A percentile compares a stretch with the other conserved stretches of the same genome.
phyloP scores from a whole-genome alignment of 108 stramenopile species.

The Skeletonema costatum region DNA sequence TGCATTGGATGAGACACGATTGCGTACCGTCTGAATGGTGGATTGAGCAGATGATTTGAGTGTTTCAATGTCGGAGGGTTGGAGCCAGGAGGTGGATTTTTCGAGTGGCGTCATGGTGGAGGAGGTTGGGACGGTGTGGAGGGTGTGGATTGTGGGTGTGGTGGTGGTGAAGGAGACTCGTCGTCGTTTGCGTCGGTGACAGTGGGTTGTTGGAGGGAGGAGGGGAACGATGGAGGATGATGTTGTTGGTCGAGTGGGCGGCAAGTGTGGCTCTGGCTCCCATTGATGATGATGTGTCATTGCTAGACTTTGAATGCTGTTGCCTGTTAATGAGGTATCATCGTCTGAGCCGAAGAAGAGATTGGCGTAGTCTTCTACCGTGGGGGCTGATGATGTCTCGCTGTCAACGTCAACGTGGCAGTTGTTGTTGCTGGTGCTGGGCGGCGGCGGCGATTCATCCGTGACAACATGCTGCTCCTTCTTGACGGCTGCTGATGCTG shows the following conservation, averaged over 20 bases:
- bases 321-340: background rate
- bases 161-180: constrained; percentile 23
- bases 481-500: background rate
- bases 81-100: constrained; percentile 29
- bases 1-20: constrained; percentile 5
- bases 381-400: constrained; percentile 6
- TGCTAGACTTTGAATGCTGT: background rate
- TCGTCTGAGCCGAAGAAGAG: constrained; percentile 27
- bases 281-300: background rate
- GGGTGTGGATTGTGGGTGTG: constrained; percentile 20
- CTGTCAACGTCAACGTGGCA: background rate
- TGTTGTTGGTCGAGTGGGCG: background rate
- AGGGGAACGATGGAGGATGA: background rate
- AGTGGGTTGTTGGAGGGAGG: background rate
- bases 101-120: constrained; percentile 26
- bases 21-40: constrained; percentile 13
- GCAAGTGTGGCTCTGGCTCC: background rate
- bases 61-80: constrained; percentile 13
- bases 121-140: constrained; percentile 9
- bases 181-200: constrained; percentile 7
- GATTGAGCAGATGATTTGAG: constrained; percentile 25
- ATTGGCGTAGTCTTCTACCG: constrained; percentile 39
- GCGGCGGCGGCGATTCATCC: background rate
- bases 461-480: background rate
- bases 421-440: background rate